Conservation (phyloP, 768 basidiomycete genomes). For the Calocybe indica region DNA sequence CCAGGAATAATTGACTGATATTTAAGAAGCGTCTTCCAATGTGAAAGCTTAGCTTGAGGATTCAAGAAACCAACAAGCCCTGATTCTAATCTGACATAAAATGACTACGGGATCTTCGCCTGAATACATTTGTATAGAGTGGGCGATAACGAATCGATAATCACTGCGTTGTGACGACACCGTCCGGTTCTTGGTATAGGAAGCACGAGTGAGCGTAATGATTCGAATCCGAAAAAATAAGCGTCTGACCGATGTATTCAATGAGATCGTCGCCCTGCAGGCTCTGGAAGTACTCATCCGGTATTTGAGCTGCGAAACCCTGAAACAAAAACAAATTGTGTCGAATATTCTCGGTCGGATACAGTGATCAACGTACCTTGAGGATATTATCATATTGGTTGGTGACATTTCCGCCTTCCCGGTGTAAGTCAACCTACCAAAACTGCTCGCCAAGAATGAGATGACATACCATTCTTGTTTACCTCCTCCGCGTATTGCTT, state of each 20-base stretch:
- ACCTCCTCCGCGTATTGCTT: constrained; percentile 34
- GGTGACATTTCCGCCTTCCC: constrained; percentile 37
- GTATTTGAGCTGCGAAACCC: constrained; percentile 24
- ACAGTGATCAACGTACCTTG: constrained; percentile 23
- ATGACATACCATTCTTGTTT: constrained; percentile 26
- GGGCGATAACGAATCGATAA: neutral
- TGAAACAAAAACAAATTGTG: constrained; percentile 1
- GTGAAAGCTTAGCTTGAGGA: neutral
- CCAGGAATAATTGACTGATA: neutral
- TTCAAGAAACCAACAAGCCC: neutral
- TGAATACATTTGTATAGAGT: neutral
- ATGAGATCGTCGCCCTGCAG: constrained; percentile 23
- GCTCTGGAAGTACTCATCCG: constrained; percentile 24
- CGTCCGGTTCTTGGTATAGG: constrained; percentile 33
- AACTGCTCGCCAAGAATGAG: neutral
- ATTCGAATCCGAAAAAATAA: neutral
- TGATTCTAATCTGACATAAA: neutral
- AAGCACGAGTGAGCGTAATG: neutral
- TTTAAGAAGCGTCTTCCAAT: neutral
- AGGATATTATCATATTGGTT: constrained; percentile 30
- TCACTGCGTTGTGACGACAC: constrained; percentile 33
- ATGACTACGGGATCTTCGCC: neutral
- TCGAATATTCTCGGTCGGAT: neutral
- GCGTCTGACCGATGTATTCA: constrained; percentile 39
- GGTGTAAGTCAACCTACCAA: neutral